phyloP scores from a whole-genome alignment of 2,329 filamentous ascomycete species.

The Orbilia quercus region DNA sequence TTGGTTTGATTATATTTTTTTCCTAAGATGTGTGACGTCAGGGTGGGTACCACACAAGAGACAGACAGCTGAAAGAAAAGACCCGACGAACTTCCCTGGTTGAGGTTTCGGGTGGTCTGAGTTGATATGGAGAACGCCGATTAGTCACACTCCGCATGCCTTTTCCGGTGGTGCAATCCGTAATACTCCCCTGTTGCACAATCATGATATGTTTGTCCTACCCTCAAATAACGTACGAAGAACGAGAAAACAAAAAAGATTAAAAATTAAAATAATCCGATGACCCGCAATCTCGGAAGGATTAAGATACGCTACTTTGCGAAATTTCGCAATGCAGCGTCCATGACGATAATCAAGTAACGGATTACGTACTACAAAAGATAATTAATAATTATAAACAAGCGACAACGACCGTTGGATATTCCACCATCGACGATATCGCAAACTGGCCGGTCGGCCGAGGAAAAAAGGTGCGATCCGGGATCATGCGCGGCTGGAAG shows the following conservation, averaged over 20 bases:
- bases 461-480: slow-evolving; percentile 29
- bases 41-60: neutral
- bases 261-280: neutral
- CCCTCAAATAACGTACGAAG: neutral
- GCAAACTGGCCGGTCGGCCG: slow-evolving; percentile 37
- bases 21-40: slow-evolving; percentile 41
- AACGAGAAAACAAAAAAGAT: neutral
- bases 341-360: no score
- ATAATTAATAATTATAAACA: no score
- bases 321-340: no score
- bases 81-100: neutral
- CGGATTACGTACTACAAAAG: neutral
- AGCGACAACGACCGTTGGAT: neutral
- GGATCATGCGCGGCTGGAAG: slow-evolving; percentile 35
- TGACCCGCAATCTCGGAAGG: neutral
- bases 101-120: slow-evolving; percentile 7
- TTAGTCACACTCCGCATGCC: slow-evolving; percentile 30
- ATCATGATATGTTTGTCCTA: slow-evolving; percentile 25
- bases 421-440: slow-evolving; percentile 1
- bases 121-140: slow-evolving; percentile 24
- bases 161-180: slow-evolving; percentile 19
- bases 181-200: slow-evolving; percentile 18
- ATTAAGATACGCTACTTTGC: neutral
- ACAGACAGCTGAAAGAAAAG: neutral
- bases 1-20: neutral